A percentile compares a stretch with the other conserved stretches of the same genome.
Evolutionary conservation across 2,329 filamentous ascomycete species (phyloP).

Genomic region (Venturia aucupariae): DNA sequence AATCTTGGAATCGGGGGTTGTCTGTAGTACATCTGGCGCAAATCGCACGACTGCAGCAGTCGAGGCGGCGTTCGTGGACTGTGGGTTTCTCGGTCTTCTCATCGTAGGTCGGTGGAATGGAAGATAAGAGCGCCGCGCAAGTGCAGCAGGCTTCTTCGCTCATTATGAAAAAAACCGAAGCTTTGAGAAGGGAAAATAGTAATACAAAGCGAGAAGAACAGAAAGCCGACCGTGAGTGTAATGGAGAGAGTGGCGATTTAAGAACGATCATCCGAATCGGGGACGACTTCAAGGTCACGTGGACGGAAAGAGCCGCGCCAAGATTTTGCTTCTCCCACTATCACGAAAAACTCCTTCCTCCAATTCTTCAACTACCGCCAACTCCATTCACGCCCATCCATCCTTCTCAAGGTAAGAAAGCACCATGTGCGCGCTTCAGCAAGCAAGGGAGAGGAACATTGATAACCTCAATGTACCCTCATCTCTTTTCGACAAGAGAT

Average conservation of each 20-base stretch:
- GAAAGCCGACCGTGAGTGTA: not conserved
- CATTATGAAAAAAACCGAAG: not conserved
- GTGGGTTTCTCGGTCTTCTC: conserved; percentile 53
- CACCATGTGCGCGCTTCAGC: conserved; percentile 32
- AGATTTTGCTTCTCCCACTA: not conserved
- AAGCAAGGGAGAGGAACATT: conserved; percentile 39
- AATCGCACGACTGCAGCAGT: conserved; percentile 62
- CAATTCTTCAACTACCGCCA: not conserved
- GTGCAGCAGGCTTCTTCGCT: conserved; percentile 53
- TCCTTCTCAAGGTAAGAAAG: not conserved
- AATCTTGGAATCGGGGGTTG: conserved; percentile 58
- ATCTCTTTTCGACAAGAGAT: conserved; percentile 46
- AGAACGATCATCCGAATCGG: not conserved
- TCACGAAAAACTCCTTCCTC: too few relatives aligned
- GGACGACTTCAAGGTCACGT: not conserved
- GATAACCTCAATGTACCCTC: conserved; percentile 35
- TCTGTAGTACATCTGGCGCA: conserved; percentile 62
- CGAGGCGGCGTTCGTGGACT: conserved; percentile 50
- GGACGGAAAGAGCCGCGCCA: not conserved
- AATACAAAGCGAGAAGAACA: not conserved
- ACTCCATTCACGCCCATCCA: not conserved
- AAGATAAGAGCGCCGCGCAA: conserved; percentile 53
- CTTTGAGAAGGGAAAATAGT: not conserved
- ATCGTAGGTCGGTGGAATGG: conserved; percentile 43
- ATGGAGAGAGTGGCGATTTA: not conserved